Evolutionary conservation across 116 monocot genomes (phyloP).

Genomic region (Iris pallida): DNA sequence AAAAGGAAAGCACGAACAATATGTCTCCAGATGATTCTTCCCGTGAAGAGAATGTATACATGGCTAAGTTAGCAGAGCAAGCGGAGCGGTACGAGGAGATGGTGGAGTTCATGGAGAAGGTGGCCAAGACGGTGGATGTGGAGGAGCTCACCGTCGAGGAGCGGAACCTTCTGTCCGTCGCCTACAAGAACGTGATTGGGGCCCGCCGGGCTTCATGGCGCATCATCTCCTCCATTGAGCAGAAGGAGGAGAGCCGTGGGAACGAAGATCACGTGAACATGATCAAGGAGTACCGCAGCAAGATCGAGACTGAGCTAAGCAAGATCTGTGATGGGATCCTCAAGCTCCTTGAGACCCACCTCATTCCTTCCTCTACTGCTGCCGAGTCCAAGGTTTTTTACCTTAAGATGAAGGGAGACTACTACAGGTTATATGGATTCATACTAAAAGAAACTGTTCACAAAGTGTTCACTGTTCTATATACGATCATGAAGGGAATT

Average conservation of each 20-base stretch:
- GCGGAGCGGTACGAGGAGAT: constrained; percentile 20
- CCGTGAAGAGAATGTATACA: constrained; percentile 30
- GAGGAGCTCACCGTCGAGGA: constrained; percentile 22
- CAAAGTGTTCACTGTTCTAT: not conserved
- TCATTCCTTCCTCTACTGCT: constrained; percentile 15
- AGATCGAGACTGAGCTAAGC: constrained; percentile 17
- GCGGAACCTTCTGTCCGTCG: constrained; percentile 33
- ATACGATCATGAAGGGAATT: not conserved
- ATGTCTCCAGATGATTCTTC: constrained; percentile 2
- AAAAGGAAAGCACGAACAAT: too few species aligned
- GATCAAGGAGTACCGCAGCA: constrained; percentile 12
- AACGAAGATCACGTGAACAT: constrained; percentile 15
- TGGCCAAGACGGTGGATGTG: constrained; percentile 5
- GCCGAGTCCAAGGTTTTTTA: constrained; percentile 21
- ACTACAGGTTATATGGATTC: constrained; percentile 5
- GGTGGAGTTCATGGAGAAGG: constrained; percentile 23
- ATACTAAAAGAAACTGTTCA: not conserved
- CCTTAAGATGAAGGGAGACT: constrained; percentile 23
- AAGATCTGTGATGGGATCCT: constrained; percentile 22
- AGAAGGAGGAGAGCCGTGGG: constrained; percentile 23
- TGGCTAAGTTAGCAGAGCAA: constrained; percentile 32
- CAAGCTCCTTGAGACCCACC: constrained; percentile 14
- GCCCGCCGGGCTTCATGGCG: constrained; percentile 33
- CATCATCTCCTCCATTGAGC: constrained; percentile 27
- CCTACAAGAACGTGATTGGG: constrained; percentile 36